phyloP scores from a whole-genome alignment of 2,329 filamentous ascomycete genomes.

The Hymenoscyphus repandus region DNA sequence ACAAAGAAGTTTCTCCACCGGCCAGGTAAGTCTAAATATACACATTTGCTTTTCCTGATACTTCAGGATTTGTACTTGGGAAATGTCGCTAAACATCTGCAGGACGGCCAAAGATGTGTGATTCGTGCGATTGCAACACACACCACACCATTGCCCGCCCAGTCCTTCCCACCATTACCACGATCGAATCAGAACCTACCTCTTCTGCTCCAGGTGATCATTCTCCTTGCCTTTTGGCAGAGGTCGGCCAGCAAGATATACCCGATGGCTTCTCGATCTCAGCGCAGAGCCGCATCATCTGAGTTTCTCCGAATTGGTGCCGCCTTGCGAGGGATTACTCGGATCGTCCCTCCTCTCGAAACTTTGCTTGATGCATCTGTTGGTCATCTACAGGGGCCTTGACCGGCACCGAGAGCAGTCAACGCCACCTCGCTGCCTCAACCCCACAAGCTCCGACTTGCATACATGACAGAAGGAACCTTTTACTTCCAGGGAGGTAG shows the following conservation, averaged over 20 bases:
- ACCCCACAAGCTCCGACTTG: neutral
- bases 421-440: slow-evolving; percentile 6
- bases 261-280: neutral
- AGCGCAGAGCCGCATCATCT: slow-evolving; percentile 11
- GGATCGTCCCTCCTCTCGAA: neutral
- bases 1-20: neutral
- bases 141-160: slow-evolving; percentile 15
- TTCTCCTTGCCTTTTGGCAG: slow-evolving; percentile 2
- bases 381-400: neutral
- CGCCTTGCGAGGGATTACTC: neutral
- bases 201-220: neutral
- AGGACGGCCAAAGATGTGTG: slow-evolving; percentile 15
- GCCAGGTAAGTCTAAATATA: neutral
- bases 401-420: slow-evolving; percentile 7
- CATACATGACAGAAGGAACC: neutral
- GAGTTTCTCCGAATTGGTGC: slow-evolving; percentile 5
- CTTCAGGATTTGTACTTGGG: slow-evolving; percentile 16
- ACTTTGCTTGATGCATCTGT: slow-evolving; percentile 3
- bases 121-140: slow-evolving; percentile 20
- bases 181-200: slow-evolving; percentile 14
- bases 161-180: slow-evolving; percentile 1
- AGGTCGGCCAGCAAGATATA: slow-evolving; percentile 7
- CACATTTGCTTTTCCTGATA: neutral
- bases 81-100: slow-evolving; percentile 24
- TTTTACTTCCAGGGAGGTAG: neutral